These are phyloP conservation scores for Aphanomyces astaci DNA, from an alignment of 352 stramenopile genomes.

Conservation along the genomic window DNA sequence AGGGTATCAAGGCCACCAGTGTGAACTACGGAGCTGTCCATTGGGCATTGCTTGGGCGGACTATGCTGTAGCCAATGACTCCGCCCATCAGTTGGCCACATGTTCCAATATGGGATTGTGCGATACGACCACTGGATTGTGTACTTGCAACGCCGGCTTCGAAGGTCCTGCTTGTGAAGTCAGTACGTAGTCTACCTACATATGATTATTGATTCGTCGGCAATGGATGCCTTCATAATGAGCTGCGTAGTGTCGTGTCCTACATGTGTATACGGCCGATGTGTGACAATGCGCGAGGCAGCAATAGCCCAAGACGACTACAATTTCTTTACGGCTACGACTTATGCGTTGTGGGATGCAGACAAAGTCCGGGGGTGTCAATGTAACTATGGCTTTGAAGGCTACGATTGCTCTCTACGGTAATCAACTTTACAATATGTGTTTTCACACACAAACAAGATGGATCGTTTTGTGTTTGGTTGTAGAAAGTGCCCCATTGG, in stretches of 20 bases:
- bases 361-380: slow-evolving; percentile 74
- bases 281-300: slow-evolving; percentile 60
- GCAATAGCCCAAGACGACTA: slow-evolving; percentile 47
- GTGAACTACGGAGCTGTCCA: slow-evolving; percentile 30
- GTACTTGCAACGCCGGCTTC: slow-evolving; percentile 37
- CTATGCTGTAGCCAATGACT: slow-evolving; percentile 39
- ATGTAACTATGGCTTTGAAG: slow-evolving; percentile 54
- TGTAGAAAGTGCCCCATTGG: slow-evolving; percentile 37
- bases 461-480: too few species aligned
- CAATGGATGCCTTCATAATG: background rate
- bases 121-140: slow-evolving; percentile 41
- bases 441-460: too few species aligned
- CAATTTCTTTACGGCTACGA: slow-evolving; percentile 56
- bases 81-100: slow-evolving; percentile 48
- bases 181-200: background rate
- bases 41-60: slow-evolving; percentile 67
- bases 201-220: background rate
- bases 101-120: slow-evolving; percentile 66
- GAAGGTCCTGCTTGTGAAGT: slow-evolving; percentile 59
- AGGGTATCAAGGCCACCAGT: background rate
- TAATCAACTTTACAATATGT: background rate
- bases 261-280: slow-evolving; percentile 49
- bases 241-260: slow-evolving; percentile 34
- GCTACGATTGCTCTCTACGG: slow-evolving; percentile 56
- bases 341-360: slow-evolving; percentile 57